Conservation (phyloP, 2,329 filamentous ascomycete species). For the Fusarium compactum region DNA sequence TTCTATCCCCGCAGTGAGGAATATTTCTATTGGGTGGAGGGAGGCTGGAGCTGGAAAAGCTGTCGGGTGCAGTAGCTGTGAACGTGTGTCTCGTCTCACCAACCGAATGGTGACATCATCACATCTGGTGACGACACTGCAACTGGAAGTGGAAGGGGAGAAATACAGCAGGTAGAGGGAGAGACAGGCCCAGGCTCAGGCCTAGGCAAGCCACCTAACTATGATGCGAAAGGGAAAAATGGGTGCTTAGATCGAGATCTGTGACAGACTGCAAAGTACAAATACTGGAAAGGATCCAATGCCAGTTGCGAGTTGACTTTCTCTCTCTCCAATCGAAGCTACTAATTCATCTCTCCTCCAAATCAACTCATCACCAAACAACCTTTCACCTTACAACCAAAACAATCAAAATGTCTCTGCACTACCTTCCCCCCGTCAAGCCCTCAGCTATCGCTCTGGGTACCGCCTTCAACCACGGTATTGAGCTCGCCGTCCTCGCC, state of each 20-base stretch:
- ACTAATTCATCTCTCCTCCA: conserved; percentile 4
- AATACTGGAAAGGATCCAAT: conserved; percentile 39
- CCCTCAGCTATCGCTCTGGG: conserved; percentile 97
- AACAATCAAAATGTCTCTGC: conserved; percentile 66
- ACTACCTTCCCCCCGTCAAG: conserved; percentile 83
- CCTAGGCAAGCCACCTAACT: conserved; percentile 38
- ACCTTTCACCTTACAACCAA: not conserved
- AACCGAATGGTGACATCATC: conserved; percentile 58
- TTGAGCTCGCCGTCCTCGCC: conserved; percentile 86
- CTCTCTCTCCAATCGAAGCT: conserved; percentile 34
- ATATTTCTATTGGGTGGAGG: not conserved
- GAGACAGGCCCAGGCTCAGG: not conserved
- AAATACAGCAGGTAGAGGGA: conserved; percentile 14
- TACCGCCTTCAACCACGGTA: conserved; percentile 93
- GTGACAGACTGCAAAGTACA: conserved; percentile 41
- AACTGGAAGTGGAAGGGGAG: conserved; percentile 19
- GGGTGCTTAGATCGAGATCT: conserved; percentile 44
- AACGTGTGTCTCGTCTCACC: conserved; percentile 28
- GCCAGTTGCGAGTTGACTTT: conserved; percentile 2
- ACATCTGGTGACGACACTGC: conserved; percentile 52
- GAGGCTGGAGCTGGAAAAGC: not conserved
- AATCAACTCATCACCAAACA: not conserved
- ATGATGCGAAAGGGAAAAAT: conserved; percentile 33
- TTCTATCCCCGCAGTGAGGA: conserved; percentile 13
- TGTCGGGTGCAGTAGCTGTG: not conserved